phyloP scores from a whole-genome alignment of 2,329 filamentous ascomycete genomes.

The Colletotrichum sp. region DNA sequence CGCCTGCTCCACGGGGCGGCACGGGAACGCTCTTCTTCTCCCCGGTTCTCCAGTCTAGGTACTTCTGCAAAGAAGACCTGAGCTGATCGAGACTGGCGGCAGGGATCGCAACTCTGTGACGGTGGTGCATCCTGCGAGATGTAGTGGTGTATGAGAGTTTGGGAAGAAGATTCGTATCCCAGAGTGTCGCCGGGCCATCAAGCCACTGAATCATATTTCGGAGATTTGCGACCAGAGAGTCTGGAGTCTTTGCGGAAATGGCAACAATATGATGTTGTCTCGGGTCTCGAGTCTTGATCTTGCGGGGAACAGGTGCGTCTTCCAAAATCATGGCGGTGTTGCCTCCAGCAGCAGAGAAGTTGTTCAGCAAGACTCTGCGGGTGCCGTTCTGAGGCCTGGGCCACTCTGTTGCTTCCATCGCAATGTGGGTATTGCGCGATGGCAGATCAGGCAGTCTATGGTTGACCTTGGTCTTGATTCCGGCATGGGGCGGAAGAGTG shows the following conservation, averaged over 20 bases:
- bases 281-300: slow-evolving; percentile 51
- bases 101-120: slow-evolving; percentile 43
- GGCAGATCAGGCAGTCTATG: slow-evolving; percentile 62
- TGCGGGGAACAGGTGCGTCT: slow-evolving; percentile 55
- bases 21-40: slow-evolving; percentile 45
- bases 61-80: background rate
- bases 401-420: slow-evolving; percentile 54
- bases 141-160: slow-evolving; percentile 65
- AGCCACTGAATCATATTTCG: slow-evolving; percentile 48
- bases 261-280: slow-evolving; percentile 61
- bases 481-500: slow-evolving; percentile 50
- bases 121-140: slow-evolving; percentile 64
- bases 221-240: background rate
- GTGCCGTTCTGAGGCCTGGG: slow-evolving; percentile 47
- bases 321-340: slow-evolving; percentile 70
- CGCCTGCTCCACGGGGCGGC: slow-evolving; percentile 44
- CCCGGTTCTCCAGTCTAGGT: slow-evolving; percentile 37
- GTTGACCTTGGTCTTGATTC: slow-evolving; percentile 70
- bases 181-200: slow-evolving; percentile 30
- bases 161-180: background rate
- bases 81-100: slow-evolving; percentile 37
- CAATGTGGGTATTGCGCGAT: slow-evolving; percentile 62
- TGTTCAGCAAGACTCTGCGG: slow-evolving; percentile 63
- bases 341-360: slow-evolving; percentile 74
- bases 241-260: slow-evolving; percentile 55